Evolutionary conservation across 768 basidiomycete species (phyloP).

Genomic region (Daedaleopsis sinensis): DNA sequence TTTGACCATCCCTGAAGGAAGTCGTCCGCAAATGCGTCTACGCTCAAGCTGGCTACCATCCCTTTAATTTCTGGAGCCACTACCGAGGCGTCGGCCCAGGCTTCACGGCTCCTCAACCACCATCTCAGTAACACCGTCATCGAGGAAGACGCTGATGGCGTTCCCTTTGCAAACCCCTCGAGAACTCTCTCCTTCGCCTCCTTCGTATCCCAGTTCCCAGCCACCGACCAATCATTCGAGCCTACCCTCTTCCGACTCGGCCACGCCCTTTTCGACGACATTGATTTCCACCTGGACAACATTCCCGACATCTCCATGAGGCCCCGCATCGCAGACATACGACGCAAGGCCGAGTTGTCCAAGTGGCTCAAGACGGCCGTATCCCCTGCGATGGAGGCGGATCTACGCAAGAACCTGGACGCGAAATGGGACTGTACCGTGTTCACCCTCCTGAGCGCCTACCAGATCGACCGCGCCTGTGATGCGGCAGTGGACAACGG

Average conservation of each 20-base stretch:
- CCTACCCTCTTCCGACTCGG: constrained; percentile 89
- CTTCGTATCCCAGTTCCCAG: constrained; percentile 70
- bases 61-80: constrained; percentile 41
- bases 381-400: constrained; percentile 68
- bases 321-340: constrained; percentile 60
- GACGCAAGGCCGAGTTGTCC: constrained; percentile 79
- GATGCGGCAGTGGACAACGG: constrained; percentile 72
- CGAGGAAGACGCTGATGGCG: constrained; percentile 64
- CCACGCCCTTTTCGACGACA: constrained; percentile 83
- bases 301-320: constrained; percentile 62
- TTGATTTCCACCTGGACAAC: constrained; percentile 63
- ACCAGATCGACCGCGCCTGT: constrained; percentile 86
- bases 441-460: constrained; percentile 82
- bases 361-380: constrained; percentile 84
- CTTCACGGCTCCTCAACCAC: constrained; percentile 70
- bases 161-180: constrained; percentile 71
- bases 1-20: constrained; percentile 36
- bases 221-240: constrained; percentile 72
- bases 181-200: constrained; percentile 73
- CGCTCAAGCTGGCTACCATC: constrained; percentile 53
- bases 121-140: constrained; percentile 78
- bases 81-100: constrained; percentile 42
- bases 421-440: constrained; percentile 52
- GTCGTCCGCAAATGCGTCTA: constrained; percentile 63
- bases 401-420: constrained; percentile 55